Conservation (phyloP, 2,329 filamentous ascomycete species). For the Colletotrichum cereale region DNA sequence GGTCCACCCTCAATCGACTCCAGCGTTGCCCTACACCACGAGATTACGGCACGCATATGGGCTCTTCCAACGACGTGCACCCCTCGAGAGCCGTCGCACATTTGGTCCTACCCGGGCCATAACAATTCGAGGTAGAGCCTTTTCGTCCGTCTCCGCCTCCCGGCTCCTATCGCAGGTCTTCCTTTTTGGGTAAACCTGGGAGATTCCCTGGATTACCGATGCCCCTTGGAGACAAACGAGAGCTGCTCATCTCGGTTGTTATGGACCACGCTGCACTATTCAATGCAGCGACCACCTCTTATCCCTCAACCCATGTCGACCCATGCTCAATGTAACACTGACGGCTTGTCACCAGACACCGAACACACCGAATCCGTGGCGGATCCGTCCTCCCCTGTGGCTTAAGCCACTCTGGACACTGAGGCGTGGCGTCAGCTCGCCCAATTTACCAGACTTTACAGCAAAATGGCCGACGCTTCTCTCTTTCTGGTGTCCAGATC, state of each 20-base stretch:
- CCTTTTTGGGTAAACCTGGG: constrained; percentile 28
- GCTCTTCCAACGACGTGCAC: not conserved
- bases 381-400: not conserved
- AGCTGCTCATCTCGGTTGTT: constrained; percentile 28
- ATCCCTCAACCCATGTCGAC: constrained; percentile 21
- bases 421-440: constrained; percentile 13
- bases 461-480: not conserved
- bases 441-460: constrained; percentile 10
- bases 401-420: constrained; percentile 13
- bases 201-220: constrained; percentile 25
- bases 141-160: constrained; percentile 31
- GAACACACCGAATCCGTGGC: constrained; percentile 7
- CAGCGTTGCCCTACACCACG: constrained; percentile 29
- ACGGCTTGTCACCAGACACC: not conserved
- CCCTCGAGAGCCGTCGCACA: constrained; percentile 12
- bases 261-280: constrained; percentile 28
- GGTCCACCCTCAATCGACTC: constrained; percentile 20
- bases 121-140: constrained; percentile 20
- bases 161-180: constrained; percentile 34
- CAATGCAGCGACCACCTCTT: constrained; percentile 17
- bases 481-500: not conserved
- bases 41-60: constrained; percentile 27
- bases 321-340: constrained; percentile 23
- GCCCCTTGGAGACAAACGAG: constrained; percentile 30
- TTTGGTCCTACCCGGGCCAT: not conserved